These are phyloP conservation scores for Colletotrichum tofieldiae DNA, from an alignment of 2,329 filamentous ascomycete species.

Conservation along the genomic window DNA sequence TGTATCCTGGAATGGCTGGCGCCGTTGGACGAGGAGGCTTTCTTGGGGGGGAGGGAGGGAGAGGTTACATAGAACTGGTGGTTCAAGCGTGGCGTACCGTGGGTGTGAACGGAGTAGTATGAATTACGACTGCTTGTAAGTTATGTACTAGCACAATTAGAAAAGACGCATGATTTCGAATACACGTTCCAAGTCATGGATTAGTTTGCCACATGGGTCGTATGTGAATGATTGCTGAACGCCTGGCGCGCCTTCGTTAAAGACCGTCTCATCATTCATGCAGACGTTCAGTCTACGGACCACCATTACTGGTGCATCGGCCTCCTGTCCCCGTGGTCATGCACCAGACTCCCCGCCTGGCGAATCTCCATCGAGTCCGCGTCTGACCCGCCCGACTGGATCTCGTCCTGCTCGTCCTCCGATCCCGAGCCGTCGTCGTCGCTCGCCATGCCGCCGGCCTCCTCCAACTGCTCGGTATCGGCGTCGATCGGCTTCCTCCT, in stretches of 20 bases:
- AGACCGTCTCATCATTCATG: background rate
- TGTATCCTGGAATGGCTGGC: background rate
- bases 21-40: background rate
- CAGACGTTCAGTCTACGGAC: background rate
- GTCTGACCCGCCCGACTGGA: constrained; percentile 15
- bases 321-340: constrained; percentile 38
- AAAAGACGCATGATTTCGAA: constrained; percentile 18
- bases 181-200: background rate
- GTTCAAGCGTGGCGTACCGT: constrained; percentile 23
- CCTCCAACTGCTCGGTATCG: constrained; percentile 44
- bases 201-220: too few species aligned
- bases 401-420: constrained; percentile 55
- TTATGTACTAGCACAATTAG: constrained; percentile 23
- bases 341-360: constrained; percentile 46
- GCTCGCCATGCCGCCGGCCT: constrained; percentile 46
- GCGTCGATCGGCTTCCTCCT: constrained; percentile 63
- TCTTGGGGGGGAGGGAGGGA: background rate
- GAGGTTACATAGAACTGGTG: background rate
- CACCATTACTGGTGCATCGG: constrained; percentile 2
- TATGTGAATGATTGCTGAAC: background rate
- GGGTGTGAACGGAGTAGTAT: background rate
- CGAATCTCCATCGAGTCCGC: constrained; percentile 49
- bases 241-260: background rate
- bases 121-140: constrained; percentile 35
- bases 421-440: constrained; percentile 46